Base-by-base conservation (phyloP, 306 rosid genomes). In the Gynostemma pentaphyllum region DNA sequence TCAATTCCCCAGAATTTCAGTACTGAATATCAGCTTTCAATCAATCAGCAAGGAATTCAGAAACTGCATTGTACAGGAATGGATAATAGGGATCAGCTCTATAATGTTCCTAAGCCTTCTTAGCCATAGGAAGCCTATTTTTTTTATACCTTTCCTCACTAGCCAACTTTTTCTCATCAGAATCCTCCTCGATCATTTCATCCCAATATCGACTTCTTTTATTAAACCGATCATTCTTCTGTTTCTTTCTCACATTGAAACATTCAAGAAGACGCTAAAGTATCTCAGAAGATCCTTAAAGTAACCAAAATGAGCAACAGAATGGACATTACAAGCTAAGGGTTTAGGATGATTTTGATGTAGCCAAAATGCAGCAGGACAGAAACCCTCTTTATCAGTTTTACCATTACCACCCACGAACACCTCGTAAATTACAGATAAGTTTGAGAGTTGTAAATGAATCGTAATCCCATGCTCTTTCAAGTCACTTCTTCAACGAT, bases 271-370 rank as follows among this genome's bases (percentile, higher is more conserved):
- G 71, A 12, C 87, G 74, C 60, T 74, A 81, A 2, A 86, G 83
- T 52, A 86, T 77, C 66, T 86, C 7, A 81, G 89, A n/a, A 86
- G 74, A 55, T 86, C 95, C 59, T 86, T n/a, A n/a, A n/a, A n/a
- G n/a, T n/a, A n/a, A n/a, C n/a, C n/a, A n/a, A n/a, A n/a, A n/a
- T n/a, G n/a, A 4, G 82, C 83, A 5, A 86, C 73, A 4, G 83
- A 64, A 7, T 71, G 62, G 23, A 83, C 46, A 30, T 83, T 86
- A 69, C 42, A 54, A 0, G 76, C 81, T 0, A 86, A 78, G 16
- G 94, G 75, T 9, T 69, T n/a, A n/a, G n/a, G n/a, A n/a, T n/a
- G n/a, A n/a, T n/a, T n/a, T n/a, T n/a, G n/a, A n/a, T n/a, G n/a
- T n/a, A n/a, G n/a, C n/a, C n/a, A n/a, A n/a, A n/a, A n/a, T n/a